phyloP scores from a whole-genome alignment of 768 basidiomycete species.

The Russula griseocarnosa region DNA sequence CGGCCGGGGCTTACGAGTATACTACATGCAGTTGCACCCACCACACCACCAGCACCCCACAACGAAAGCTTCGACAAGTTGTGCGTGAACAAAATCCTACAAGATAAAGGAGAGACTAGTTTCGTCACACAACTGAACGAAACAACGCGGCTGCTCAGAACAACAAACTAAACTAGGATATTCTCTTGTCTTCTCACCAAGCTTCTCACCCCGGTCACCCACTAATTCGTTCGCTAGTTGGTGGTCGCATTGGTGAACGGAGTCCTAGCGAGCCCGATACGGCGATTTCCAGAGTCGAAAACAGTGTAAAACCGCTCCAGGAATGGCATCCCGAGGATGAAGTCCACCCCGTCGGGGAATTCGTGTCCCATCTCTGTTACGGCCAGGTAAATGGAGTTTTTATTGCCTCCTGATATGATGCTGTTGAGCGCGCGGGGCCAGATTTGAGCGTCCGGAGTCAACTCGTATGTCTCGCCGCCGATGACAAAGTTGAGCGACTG shows the following conservation, averaged over 20 bases:
- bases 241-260: slow-evolving; percentile 43
- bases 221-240: slow-evolving; percentile 28
- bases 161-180: no score
- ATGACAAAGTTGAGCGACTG: slow-evolving; percentile 36
- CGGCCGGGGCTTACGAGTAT: no score
- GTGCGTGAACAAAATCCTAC: no score
- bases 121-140: no score
- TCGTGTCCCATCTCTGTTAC: slow-evolving; percentile 37
- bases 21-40: no score
- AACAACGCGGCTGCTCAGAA: no score
- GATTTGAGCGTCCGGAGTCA: slow-evolving; percentile 44
- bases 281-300: slow-evolving; percentile 55
- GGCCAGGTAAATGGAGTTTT: slow-evolving; percentile 38
- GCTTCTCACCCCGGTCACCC: not conserved
- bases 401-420: slow-evolving; percentile 42
- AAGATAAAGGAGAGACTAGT: no score
- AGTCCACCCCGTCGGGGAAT: slow-evolving; percentile 41
- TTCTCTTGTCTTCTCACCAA: no score
- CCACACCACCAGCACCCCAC: no score
- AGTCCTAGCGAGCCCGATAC: slow-evolving; percentile 55
- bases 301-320: slow-evolving; percentile 65
- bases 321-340: slow-evolving; percentile 53
- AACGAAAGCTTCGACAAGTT: no score
- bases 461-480: slow-evolving; percentile 36
- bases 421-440: slow-evolving; percentile 44